Evolutionary conservation across 352 stramenopile species (phyloP).

Genomic region (Phytophthora tentaculata): DNA sequence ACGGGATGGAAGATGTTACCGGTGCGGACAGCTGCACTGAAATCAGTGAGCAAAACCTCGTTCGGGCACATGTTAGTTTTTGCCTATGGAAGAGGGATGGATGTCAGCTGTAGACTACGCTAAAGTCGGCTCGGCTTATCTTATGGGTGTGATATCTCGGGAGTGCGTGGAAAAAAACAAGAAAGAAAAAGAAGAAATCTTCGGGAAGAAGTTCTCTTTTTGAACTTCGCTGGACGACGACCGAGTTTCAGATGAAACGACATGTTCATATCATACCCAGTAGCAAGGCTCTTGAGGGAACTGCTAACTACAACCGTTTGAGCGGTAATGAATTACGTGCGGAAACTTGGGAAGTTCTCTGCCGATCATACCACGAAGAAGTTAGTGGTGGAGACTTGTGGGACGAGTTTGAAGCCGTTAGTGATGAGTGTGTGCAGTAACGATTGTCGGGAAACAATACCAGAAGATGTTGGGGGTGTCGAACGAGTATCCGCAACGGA

Average conservation of each 20-base stretch:
- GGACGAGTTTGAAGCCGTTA: neutral
- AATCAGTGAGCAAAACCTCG: neutral
- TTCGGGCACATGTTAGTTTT: neutral
- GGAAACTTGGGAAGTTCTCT: neutral
- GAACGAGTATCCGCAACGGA: neutral
- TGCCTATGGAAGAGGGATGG: neutral
- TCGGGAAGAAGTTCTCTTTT: neutral
- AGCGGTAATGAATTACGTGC: neutral
- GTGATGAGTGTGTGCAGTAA: neutral
- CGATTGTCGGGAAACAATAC: neutral
- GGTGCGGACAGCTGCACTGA: neutral
- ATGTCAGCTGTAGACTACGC: neutral
- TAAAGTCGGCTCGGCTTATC: neutral
- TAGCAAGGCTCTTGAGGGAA: neutral
- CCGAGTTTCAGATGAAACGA: neutral
- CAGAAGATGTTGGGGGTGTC: neutral
- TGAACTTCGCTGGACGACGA: neutral
- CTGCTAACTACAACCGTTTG: neutral
- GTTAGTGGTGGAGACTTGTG: neutral
- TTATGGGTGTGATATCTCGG: neutral
- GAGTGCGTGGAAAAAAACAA: neutral
- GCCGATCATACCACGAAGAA: neutral
- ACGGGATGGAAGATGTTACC: neutral
- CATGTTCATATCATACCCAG: neutral
- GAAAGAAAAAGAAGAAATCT: neutral